Evolutionary conservation across 148 eudicot species (phyloP).

Genomic region (Chenopodium suecicum): DNA sequence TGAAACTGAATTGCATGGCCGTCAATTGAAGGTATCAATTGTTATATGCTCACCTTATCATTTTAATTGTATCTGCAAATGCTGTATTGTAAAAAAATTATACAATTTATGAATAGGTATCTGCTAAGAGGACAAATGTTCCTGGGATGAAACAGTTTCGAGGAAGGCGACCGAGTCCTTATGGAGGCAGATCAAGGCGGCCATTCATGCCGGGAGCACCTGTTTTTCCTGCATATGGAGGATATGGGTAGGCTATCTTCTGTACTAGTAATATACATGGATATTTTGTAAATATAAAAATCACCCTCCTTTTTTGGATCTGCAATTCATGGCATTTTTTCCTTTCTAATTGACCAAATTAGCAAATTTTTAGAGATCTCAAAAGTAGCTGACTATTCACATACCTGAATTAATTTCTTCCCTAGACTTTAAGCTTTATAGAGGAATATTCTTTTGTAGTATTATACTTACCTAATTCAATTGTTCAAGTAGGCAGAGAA

Average conservation of each 20-base stretch:
- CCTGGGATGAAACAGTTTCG: conserved; percentile 75
- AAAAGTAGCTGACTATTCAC: not conserved
- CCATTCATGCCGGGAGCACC: conserved; percentile 65
- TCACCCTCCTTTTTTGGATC: too few relatives aligned
- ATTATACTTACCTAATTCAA: too few relatives aligned
- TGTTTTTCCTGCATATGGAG: conserved; percentile 58
- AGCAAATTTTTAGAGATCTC: not conserved
- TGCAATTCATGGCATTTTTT: not conserved
- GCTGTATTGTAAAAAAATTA: not conserved
- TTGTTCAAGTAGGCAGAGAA: too few relatives aligned
- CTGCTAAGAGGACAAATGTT: conserved; percentile 70
- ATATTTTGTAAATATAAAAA: too few relatives aligned
- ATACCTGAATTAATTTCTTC: not conserved
- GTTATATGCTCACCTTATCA: not conserved
- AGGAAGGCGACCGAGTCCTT: conserved; percentile 63
- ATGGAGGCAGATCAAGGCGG: conserved; percentile 52
- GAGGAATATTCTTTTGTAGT: not conserved
- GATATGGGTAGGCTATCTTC: conserved; percentile 63
- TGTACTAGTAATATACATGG: not conserved
- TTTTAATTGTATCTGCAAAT: not conserved
- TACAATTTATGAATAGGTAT: conserved; percentile 43
- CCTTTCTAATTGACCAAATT: not conserved
- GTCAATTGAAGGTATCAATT: conserved; percentile 58
- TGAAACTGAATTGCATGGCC: conserved; percentile 72
- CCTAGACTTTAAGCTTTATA: too few relatives aligned